These are phyloP conservation scores for Talaromyces wortmannii DNA, from an alignment of 495 filamentous ascomycete genomes.

Conservation along the genomic window DNA sequence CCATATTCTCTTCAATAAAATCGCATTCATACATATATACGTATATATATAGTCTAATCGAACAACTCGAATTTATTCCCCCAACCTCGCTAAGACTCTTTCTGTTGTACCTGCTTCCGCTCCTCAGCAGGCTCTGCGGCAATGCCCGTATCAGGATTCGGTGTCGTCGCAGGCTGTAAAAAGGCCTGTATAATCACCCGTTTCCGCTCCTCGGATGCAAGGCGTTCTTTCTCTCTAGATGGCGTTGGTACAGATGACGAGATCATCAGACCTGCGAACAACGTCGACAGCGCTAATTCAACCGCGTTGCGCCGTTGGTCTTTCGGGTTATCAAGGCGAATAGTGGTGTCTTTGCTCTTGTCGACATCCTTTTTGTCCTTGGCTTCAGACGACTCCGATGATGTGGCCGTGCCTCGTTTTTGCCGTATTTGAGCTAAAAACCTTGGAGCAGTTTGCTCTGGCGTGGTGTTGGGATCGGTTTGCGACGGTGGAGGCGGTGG, in stretches of 20 bases:
- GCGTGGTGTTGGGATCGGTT: constrained; percentile 1
- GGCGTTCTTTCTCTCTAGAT: constrained; percentile 33
- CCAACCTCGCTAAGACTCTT: background rate
- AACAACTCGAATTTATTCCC: background rate
- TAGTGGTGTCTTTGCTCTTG: constrained; percentile 1
- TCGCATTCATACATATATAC: no score
- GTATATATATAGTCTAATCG: no score
- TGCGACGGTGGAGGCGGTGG: background rate
- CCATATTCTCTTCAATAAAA: no score
- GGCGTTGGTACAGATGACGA: constrained; percentile 21
- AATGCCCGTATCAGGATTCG: background rate
- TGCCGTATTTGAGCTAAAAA: constrained; percentile 2
- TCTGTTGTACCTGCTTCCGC: background rate
- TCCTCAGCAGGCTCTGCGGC: background rate
- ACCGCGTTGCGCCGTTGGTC: constrained; percentile 25
- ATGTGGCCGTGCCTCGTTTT: constrained; percentile 1
- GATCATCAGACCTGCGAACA: constrained; percentile 31
- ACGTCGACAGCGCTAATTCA: constrained; percentile 20
- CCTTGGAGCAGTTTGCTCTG: background rate
- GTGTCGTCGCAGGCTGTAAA: constrained; percentile 16
- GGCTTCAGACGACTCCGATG: background rate
- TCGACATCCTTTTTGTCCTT: background rate
- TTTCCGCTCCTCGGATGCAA: constrained; percentile 32
- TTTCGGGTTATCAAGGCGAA: constrained; percentile 6
- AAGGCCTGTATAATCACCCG: constrained; percentile 37